Conservation (phyloP, 495 filamentous ascomycete genomes). For the Gamarada debralockiae region DNA sequence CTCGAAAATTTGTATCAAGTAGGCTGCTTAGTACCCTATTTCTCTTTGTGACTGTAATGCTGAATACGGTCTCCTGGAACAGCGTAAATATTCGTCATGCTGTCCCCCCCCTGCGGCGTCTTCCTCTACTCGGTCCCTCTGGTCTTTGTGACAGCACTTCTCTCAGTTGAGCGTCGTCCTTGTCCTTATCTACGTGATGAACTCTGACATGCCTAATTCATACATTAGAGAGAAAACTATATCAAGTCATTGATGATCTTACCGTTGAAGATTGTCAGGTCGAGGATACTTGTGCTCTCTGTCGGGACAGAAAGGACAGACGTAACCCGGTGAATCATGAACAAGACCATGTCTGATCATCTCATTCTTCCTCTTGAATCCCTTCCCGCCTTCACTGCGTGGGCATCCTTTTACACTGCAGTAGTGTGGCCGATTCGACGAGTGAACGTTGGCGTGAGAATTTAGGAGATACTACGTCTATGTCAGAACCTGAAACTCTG, state of each 20-base stretch:
- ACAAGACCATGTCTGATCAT: constrained; percentile 97
- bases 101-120: constrained; percentile 48
- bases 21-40: too few species aligned
- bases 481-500: background rate
- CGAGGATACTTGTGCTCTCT: constrained; percentile 93
- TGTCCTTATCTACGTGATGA: constrained; percentile 64
- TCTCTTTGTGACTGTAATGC: too few species aligned
- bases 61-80: too few species aligned
- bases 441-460: constrained; percentile 95
- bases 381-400: constrained; percentile 76
- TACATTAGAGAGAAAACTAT: background rate
- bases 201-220: constrained; percentile 53
- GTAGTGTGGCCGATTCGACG: constrained; percentile 81
- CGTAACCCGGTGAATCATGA: constrained; percentile 90
- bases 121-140: constrained; percentile 78
- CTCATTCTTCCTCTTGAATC: constrained; percentile 98
- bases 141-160: constrained; percentile 66
- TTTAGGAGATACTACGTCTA: constrained; percentile 46
- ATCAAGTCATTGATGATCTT: background rate
- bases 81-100: too few species aligned
- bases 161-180: constrained; percentile 58
- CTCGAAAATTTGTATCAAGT: too few species aligned
- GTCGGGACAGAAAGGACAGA: constrained; percentile 94
- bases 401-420: constrained; percentile 81
- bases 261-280: constrained; percentile 96